Evolutionary conservation across 2,329 filamentous ascomycete species (phyloP).

Genomic region (Colletotrichum sidae): DNA sequence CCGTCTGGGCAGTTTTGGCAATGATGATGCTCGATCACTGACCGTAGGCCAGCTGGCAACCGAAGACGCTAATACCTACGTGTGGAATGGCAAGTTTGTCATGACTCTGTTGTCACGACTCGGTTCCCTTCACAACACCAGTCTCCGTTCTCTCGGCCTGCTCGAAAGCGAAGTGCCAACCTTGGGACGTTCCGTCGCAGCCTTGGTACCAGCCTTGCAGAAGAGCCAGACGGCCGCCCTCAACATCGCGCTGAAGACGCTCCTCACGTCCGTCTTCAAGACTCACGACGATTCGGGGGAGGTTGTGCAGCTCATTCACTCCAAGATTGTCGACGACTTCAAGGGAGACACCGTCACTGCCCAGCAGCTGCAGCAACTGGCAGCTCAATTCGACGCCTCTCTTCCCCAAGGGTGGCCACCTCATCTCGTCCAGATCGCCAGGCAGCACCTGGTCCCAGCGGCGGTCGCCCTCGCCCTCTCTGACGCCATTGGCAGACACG

Average conservation of each 20-base stretch:
- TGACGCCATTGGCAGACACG: constrained; percentile 41
- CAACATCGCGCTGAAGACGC: constrained; percentile 58
- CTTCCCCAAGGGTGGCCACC: constrained; percentile 52
- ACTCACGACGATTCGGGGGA: constrained; percentile 49
- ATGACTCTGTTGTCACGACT: constrained; percentile 67
- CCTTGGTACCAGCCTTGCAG: constrained; percentile 61
- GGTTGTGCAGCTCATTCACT: constrained; percentile 11
- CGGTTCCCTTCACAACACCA: constrained; percentile 62
- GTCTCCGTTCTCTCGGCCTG: constrained; percentile 69
- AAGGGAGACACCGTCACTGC: not conserved
- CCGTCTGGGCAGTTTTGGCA: constrained; percentile 44
- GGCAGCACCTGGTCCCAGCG: constrained; percentile 58
- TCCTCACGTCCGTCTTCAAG: constrained; percentile 56
- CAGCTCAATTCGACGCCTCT: constrained; percentile 36
- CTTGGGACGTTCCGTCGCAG: constrained; percentile 66
- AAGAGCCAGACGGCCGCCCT: constrained; percentile 63
- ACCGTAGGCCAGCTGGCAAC: constrained; percentile 32
- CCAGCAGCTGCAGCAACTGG: constrained; percentile 14
- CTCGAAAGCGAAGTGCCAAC: constrained; percentile 74
- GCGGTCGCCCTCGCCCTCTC: constrained; percentile 57
- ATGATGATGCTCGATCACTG: constrained; percentile 25
- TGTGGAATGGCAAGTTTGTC: constrained; percentile 55
- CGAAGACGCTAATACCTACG: constrained; percentile 34
- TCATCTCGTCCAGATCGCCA: constrained; percentile 53
- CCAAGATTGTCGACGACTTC: constrained; percentile 2